A percentile compares a stretch with the other conserved stretches of the same genome.
These are phyloP conservation scores for Sinapis alba DNA, from an alignment of 441 rosid species.

Conservation along the genomic window DNA sequence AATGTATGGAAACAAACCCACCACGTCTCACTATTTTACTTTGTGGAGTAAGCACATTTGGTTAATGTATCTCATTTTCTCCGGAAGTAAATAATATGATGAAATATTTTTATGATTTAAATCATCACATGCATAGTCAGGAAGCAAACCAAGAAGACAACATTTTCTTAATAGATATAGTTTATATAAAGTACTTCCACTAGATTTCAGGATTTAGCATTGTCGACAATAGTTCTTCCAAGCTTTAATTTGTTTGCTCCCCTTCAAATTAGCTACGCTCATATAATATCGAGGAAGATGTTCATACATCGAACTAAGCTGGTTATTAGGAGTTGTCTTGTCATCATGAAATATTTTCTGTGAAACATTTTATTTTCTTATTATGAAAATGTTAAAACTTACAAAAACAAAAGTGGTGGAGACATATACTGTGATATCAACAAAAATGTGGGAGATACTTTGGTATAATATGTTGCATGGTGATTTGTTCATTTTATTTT, in stretches of 20 bases:
- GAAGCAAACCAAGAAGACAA: constrained; percentile 28
- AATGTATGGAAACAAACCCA: constrained; percentile 38
- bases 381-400: not conserved
- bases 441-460: too few relatives aligned
- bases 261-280: not conserved
- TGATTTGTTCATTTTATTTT: too few relatives aligned
- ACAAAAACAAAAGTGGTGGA: not conserved
- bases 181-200: not conserved
- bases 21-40: constrained; percentile 37
- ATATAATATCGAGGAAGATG: constrained; percentile 24
- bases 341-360: not conserved
- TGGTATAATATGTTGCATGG: too few relatives aligned
- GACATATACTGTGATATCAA: not conserved
- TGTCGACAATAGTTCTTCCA: constrained; percentile 37
- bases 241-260: not conserved
- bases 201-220: constrained; percentile 31
- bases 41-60: constrained; percentile 38
- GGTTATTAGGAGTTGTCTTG: constrained; percentile 1
- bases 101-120: not conserved
- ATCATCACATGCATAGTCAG: not conserved
- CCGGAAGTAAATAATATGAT: not conserved
- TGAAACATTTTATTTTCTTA: not conserved
- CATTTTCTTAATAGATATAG: not conserved
- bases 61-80: not conserved
- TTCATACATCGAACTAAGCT: constrained; percentile 21